Evolutionary conservation across 2,329 filamentous ascomycete species (phyloP), one percentile per base, ranked within the genome.

Genomic region (Botrytis porri): DNA sequence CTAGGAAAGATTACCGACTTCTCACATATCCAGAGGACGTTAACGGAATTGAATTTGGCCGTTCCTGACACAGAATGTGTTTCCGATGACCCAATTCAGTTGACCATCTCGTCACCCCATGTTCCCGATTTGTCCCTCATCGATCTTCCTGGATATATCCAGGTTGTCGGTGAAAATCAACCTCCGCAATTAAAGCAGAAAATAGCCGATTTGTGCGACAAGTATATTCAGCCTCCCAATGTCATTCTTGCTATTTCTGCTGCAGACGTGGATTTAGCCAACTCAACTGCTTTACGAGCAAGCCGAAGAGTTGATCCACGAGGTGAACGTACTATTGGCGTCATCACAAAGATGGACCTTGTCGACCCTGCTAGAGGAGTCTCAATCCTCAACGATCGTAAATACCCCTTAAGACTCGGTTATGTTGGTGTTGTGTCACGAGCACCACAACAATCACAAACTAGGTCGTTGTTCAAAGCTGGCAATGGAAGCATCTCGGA

Each of bases 291-390:
- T 9, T 84, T 99, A 37, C 88, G 95, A 77, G 94, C 96, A 29
- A 97, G 95, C 77, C 89, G 96, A 75, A 89, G 95, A 77, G 95
- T 98, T 41, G 96, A 99, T 79, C 96, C 96, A 1, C 88, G 96
- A 74, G 96, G 96, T 71, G 96, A 99, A 83, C 88, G 96, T 75
- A 99, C 96, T 0, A 99, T 99, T 80, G 96, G 96, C 62, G 96
- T 99, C n/a, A 91, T 99, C 60, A 99, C 96, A 4, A 99, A 99
- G 84, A 98, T 99, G 95, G 96, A 99, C 79, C 86, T 99, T 35
- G 95, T 99, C 12, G 95, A 98, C 77, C 88, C 96, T 4, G 85
- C 86, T 12, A 90, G 95, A 73, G 96, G 95, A 43, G 88, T 89
- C 22, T 87, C 89, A 51, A 93, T 99, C 45, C 85, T 99, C 32